Percentiles rank a stretch among this genome's conserved stretches.
phyloP scores from a whole-genome alignment of 805 yeast genomes.

The Myxozyma mucilagina region DNA sequence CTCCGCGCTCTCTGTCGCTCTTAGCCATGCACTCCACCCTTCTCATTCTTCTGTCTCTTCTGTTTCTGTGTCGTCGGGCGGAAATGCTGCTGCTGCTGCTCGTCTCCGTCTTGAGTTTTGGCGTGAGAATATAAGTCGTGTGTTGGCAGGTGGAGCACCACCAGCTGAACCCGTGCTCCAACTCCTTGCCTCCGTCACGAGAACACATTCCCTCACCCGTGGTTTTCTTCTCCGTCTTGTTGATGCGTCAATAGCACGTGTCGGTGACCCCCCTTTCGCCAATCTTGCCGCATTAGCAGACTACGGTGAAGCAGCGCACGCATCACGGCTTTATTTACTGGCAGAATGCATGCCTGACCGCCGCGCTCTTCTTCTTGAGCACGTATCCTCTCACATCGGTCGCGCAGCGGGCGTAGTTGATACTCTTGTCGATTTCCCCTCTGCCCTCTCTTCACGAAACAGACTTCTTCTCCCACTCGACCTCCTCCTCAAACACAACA shows the following conservation, averaged over 20 bases:
- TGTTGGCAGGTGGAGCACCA: slow-evolving; percentile 43
- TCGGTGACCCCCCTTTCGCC: slow-evolving; percentile 50
- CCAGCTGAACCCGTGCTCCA: slow-evolving; percentile 66
- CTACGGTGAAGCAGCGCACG: slow-evolving; percentile 75
- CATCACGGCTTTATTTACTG: slow-evolving; percentile 69
- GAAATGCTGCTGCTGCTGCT: slow-evolving; percentile 46
- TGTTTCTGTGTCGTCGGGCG: slow-evolving; percentile 55
- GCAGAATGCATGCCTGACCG: slow-evolving; percentile 50
- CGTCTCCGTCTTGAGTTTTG: slow-evolving; percentile 68
- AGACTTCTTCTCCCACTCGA: slow-evolving; percentile 65
- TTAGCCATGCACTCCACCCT: slow-evolving; percentile 15
- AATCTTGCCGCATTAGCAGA: slow-evolving; percentile 62
- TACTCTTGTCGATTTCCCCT: slow-evolving; percentile 59
- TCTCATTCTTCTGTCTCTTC: slow-evolving; percentile 7
- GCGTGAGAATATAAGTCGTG: slow-evolving; percentile 59
- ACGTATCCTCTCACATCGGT: slow-evolving; percentile 63
- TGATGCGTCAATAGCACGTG: slow-evolving; percentile 57
- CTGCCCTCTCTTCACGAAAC: slow-evolving; percentile 53
- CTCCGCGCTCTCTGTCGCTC: slow-evolving; percentile 48
- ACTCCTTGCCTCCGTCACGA: slow-evolving; percentile 55
- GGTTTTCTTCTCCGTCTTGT: slow-evolving; percentile 60
- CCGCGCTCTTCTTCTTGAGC: slow-evolving; percentile 44
- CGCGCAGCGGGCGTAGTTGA: slow-evolving; percentile 75
- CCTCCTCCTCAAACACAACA: slow-evolving; percentile 50
- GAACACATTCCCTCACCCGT: slow-evolving; percentile 51